Percentiles rank a stretch among this genome's conserved stretches.
Evolutionary conservation across 169 alveolate genomes (phyloP).

Genomic region (Cryptosporidium andersoni): DNA sequence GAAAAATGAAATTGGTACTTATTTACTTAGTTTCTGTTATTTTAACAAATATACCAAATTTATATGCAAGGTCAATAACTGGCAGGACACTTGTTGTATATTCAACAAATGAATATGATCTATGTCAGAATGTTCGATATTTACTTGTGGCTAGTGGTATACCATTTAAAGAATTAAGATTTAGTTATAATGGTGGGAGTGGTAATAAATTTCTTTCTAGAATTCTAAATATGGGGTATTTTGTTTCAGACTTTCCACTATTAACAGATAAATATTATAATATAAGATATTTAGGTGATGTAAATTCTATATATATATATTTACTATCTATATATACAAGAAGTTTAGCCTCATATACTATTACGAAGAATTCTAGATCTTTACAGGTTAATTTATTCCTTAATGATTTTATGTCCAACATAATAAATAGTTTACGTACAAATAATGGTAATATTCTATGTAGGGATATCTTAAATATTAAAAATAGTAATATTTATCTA

Average conservation of each 20-base stretch:
- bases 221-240: slow-evolving; percentile 7
- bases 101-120: slow-evolving; percentile 40
- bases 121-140: slow-evolving; percentile 10
- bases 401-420: slow-evolving; percentile 6
- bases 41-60: no score
- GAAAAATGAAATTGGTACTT: no score
- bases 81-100: slow-evolving; percentile 7
- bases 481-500: not conserved
- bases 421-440: not conserved
- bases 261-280: slow-evolving; percentile 3
- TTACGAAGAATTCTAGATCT: slow-evolving; percentile 6
- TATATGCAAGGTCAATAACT: no score
- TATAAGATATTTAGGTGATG: not conserved
- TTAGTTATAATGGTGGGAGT: slow-evolving; percentile 12
- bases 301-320: slow-evolving; percentile 10
- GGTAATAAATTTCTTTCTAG: not conserved
- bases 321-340: slow-evolving; percentile 7
- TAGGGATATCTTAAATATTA: not conserved
- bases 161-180: slow-evolving; percentile 44
- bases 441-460: slow-evolving; percentile 1
- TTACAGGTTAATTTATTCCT: slow-evolving; percentile 6
- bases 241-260: slow-evolving; percentile 38
- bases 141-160: slow-evolving; percentile 14
- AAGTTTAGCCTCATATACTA: not conserved
- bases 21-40: no score